Evolutionary conservation across 495 filamentous ascomycete genomes (phyloP).

Genomic region (Copromyces sp.): DNA sequence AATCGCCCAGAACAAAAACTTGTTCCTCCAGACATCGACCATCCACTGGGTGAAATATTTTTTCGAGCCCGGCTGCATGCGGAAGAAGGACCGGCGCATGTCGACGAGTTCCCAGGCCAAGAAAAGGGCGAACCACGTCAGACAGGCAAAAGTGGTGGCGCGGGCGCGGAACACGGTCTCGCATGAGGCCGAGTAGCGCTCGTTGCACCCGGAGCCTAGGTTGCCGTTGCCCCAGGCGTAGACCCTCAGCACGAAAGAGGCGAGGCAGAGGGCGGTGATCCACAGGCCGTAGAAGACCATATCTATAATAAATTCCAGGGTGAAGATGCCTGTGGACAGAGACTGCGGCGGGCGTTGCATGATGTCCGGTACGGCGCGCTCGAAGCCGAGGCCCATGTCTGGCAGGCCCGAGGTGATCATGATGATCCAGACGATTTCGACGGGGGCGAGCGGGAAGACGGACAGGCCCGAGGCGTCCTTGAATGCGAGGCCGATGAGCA

Average conservation of each 20-base stretch:
- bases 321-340: conserved; percentile 58
- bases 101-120: conserved; percentile 68
- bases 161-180: conserved; percentile 62
- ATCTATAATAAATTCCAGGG: conserved; percentile 53
- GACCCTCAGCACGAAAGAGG: conserved; percentile 37
- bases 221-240: conserved; percentile 62
- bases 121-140: conserved; percentile 64
- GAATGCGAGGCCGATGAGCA: conserved; percentile 63
- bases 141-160: conserved; percentile 63
- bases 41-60: conserved; percentile 44
- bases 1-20: conserved; percentile 67
- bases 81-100: conserved; percentile 56
- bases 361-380: conserved; percentile 57
- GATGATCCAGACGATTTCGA: conserved; percentile 73
- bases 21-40: conserved; percentile 58
- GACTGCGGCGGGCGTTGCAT: conserved; percentile 62
- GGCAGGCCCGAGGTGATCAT: conserved; percentile 66
- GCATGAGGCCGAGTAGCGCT: conserved; percentile 42
- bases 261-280: conserved; percentile 49
- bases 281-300: conserved; percentile 64
- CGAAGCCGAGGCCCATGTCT: conserved; percentile 65
- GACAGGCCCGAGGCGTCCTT: conserved; percentile 54
- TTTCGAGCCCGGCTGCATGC: conserved; percentile 48
- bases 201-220: conserved; percentile 57
- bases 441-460: conserved; percentile 63